Evolutionary conservation across 2,329 filamentous ascomycete genomes (phyloP).

Genomic region (Neonectria hederae): DNA sequence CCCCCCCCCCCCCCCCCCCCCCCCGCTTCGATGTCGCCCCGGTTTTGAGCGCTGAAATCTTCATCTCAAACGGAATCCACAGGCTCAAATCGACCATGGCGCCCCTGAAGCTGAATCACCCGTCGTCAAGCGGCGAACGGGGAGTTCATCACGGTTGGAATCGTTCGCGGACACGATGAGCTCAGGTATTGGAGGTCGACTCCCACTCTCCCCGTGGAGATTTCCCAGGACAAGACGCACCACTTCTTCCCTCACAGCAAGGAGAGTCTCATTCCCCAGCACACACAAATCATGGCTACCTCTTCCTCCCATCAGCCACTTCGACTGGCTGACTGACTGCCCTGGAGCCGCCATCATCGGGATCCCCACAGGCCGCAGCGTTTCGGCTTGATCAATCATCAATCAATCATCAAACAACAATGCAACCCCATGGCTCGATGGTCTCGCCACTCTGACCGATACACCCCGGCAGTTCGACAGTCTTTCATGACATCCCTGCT

Average conservation of each 20-base stretch:
- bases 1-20: no score
- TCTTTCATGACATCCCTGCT: neutral
- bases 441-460: neutral
- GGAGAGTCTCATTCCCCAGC: neutral
- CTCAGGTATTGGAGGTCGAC: neutral
- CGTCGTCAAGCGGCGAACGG: neutral
- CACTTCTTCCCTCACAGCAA: neutral
- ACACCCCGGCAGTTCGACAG: neutral
- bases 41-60: neutral
- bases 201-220: neutral
- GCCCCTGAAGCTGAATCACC: neutral
- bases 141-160: no score
- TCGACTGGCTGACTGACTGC: neutral
- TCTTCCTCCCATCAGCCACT: neutral
- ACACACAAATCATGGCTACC: neutral
- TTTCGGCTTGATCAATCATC: conserved; percentile 12
- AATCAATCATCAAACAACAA: no score
- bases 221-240: neutral
- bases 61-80: neutral
- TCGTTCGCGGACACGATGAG: neutral
- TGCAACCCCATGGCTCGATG: conserved; percentile 6
- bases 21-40: neutral
- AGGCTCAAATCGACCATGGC: neutral
- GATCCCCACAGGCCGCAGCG: neutral
- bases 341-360: neutral